Conservation (phyloP, 352 stramenopile genomes). For the Globisporangium radiosum region DNA sequence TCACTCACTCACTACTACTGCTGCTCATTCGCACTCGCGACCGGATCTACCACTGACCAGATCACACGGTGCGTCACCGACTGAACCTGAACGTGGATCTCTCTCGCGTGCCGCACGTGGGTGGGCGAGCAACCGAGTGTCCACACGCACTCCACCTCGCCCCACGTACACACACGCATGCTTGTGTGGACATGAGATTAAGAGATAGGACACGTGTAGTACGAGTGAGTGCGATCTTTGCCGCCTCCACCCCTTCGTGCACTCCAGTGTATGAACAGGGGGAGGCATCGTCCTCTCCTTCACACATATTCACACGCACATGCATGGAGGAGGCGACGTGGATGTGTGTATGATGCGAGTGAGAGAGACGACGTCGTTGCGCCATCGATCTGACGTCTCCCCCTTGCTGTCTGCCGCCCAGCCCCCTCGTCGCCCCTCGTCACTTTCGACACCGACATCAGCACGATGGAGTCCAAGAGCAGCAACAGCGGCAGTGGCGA, state of each 20-base stretch:
- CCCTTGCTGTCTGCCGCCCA: no score
- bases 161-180: neutral
- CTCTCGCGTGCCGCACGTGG: no score
- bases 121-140: no score
- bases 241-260: neutral
- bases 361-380: no score
- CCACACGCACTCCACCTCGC: no score
- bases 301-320: neutral
- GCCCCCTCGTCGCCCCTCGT: neutral
- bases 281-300: no score
- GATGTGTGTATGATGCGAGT: no score
- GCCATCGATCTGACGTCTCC: no score
- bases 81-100: neutral
- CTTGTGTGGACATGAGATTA: neutral
- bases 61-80: no score
- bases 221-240: neutral
- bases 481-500: slow-evolving; percentile 17
- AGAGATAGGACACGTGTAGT: no score
- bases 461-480: slow-evolving; percentile 26
- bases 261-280: no score
- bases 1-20: neutral
- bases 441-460: slow-evolving; percentile 1
- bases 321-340: neutral
- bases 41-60: neutral
- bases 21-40: neutral